Conservation (phyloP, 192 early-diverging fungal species). For the Rhizophlyctis rosea region DNA sequence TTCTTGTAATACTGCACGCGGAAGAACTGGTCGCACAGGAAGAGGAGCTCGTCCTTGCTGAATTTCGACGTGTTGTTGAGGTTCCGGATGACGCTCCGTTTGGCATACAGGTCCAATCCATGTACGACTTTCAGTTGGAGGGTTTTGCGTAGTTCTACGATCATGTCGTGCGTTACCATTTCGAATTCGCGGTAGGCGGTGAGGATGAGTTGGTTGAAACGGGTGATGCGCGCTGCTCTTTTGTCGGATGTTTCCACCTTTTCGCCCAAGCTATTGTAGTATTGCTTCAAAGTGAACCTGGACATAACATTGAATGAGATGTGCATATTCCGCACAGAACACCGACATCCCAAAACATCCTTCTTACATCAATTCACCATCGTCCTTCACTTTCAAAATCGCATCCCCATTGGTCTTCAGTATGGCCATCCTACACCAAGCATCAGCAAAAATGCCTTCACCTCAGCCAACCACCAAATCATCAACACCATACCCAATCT, state of each 20-base stretch:
- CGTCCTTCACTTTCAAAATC: constrained; percentile 54
- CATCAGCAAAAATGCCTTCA: constrained; percentile 11
- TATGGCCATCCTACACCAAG: constrained; percentile 65
- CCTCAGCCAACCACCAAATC: constrained; percentile 12
- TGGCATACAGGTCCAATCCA: constrained; percentile 89
- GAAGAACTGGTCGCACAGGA: constrained; percentile 89
- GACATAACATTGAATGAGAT: constrained; percentile 34
- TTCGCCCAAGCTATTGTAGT: constrained; percentile 80
- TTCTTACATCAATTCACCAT: constrained; percentile 54
- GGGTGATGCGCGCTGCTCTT: constrained; percentile 34
- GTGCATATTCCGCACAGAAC: constrained; percentile 3
- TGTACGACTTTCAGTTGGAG: constrained; percentile 89
- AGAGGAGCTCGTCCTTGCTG: constrained; percentile 78
- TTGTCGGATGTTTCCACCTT: constrained; percentile 42
- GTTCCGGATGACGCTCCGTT: constrained; percentile 82
- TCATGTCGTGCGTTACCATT: constrained; percentile 66
- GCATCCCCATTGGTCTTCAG: constrained; percentile 84
- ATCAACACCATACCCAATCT: constrained; percentile 64
- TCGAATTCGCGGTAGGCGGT: constrained; percentile 91
- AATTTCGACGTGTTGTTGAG: constrained; percentile 73
- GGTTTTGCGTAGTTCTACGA: constrained; percentile 75
- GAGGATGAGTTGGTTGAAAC: constrained; percentile 89
- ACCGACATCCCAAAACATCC: background rate
- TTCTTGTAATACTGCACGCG: constrained; percentile 60
- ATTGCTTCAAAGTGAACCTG: constrained; percentile 81